Conservation (phyloP, 768 basidiomycete species). For the Lentinus tigrinus region DNA sequence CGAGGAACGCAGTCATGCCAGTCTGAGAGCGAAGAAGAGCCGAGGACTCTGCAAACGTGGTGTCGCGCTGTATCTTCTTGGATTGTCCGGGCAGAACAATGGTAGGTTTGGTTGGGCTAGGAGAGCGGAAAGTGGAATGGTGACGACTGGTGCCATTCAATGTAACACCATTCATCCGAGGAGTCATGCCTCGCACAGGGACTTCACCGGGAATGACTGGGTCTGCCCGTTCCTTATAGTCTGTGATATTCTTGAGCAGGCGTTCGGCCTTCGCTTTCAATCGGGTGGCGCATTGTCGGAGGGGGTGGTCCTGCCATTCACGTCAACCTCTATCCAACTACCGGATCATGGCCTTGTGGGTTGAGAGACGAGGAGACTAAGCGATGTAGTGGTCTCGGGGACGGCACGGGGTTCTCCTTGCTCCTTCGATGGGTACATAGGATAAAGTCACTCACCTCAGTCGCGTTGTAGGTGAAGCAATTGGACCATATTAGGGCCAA, state of each 20-base stretch:
- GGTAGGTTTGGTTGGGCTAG: constrained; percentile 24
- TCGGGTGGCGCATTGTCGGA: constrained; percentile 77
- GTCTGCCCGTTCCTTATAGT: constrained; percentile 78
- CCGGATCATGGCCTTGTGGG: too few species aligned
- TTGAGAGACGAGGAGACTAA: constrained; percentile 2
- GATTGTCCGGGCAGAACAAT: constrained; percentile 19
- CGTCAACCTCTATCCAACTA: too few species aligned
- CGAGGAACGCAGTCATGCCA: constrained; percentile 68
- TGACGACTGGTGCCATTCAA: constrained; percentile 46
- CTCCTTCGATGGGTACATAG: background rate
- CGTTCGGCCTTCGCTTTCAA: constrained; percentile 83
- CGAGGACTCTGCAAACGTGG: constrained; percentile 61
- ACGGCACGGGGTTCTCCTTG: too few species aligned
- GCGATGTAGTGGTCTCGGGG: background rate
- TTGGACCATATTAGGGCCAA: constrained; percentile 97
- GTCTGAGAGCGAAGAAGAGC: constrained; percentile 69
- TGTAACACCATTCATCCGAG: constrained; percentile 28
- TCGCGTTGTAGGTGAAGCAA: constrained; percentile 88
- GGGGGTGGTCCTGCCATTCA: constrained; percentile 64
- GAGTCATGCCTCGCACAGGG: constrained; percentile 21
- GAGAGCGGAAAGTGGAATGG: constrained; percentile 36
- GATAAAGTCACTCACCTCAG: constrained; percentile 60
- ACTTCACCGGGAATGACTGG: constrained; percentile 57
- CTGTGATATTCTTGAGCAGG: constrained; percentile 85
- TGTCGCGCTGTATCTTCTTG: constrained; percentile 37